Percentiles rank a stretch among this genome's conserved stretches.
These are phyloP conservation scores for Trichoderma afroharzianum DNA, from an alignment of 2,329 filamentous ascomycete genomes.

Conservation along the genomic window DNA sequence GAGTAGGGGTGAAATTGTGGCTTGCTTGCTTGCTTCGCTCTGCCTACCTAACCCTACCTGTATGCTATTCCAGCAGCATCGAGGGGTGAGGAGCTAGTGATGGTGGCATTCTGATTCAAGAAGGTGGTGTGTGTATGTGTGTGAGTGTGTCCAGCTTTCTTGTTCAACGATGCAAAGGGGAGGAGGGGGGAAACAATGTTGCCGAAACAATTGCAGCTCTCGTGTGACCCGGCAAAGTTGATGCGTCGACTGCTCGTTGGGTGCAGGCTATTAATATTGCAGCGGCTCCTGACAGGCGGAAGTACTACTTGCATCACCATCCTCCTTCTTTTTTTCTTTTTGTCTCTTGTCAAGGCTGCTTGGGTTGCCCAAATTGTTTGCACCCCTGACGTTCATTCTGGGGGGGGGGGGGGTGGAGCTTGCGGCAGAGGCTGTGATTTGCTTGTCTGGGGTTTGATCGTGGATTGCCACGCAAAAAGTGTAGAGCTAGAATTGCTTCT, in stretches of 20 bases:
- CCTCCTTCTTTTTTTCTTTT: background rate
- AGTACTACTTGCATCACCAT: constrained; percentile 6
- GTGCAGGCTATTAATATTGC: background rate
- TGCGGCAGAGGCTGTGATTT: background rate
- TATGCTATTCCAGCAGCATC: background rate
- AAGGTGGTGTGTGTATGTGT: background rate
- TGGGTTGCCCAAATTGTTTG: background rate
- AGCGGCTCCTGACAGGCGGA: background rate
- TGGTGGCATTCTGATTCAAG: background rate
- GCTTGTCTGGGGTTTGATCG: background rate
- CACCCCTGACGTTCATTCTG: background rate
- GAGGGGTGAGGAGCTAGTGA: background rate
- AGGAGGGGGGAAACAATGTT: background rate
- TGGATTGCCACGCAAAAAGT: background rate
- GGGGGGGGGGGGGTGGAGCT: background rate
- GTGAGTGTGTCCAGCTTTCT: background rate
- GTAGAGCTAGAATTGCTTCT: background rate
- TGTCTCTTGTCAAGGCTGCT: background rate
- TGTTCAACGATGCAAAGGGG: background rate
- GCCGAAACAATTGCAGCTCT: background rate
- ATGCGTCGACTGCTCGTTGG: background rate
- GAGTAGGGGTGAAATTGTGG: constrained; percentile 1
- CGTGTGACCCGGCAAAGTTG: background rate
- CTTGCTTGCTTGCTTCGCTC: background rate
- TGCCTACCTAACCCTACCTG: too few species aligned